These are phyloP conservation scores for Thielaviopsis euricoi DNA, from an alignment of 2,329 filamentous ascomycete species.

Conservation along the genomic window DNA sequence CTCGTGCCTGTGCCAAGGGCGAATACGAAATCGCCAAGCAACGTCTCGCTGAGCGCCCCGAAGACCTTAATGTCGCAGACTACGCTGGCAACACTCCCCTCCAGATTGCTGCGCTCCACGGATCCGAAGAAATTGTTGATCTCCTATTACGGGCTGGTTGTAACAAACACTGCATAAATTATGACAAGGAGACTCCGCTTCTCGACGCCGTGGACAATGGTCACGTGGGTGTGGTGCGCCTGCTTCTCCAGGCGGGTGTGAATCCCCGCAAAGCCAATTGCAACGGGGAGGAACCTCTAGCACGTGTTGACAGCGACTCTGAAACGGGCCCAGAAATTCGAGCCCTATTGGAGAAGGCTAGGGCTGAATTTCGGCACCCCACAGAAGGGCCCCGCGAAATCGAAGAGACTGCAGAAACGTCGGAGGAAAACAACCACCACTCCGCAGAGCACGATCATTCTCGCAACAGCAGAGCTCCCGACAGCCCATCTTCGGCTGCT, in stretches of 20 bases:
- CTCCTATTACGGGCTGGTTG: conserved; percentile 74
- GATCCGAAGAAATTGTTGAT: conserved; percentile 71
- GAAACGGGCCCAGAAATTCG: conserved; percentile 73
- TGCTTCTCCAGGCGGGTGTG: conserved; percentile 71
- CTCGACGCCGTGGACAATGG: conserved; percentile 95
- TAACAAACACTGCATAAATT: conserved; percentile 61
- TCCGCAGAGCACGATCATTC: conserved; percentile 29
- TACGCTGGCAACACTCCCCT: conserved; percentile 94
- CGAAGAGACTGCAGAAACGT: conserved; percentile 21
- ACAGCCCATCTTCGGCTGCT: conserved; percentile 22
- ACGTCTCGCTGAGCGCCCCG: conserved; percentile 60
- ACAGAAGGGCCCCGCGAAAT: conserved; percentile 12
- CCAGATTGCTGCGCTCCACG: conserved; percentile 81
- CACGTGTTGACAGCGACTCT: conserved; percentile 57
- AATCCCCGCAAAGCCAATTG: conserved; percentile 84
- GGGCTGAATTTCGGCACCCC: conserved; percentile 7
- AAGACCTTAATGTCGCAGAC: conserved; percentile 77
- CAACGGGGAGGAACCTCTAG: conserved; percentile 82
- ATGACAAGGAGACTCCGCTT: conserved; percentile 80
- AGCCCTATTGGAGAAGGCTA: conserved; percentile 23
- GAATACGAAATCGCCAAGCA: conserved; percentile 65
- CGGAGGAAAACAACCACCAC: conserved; percentile 34
- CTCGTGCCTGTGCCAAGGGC: conserved; percentile 76
- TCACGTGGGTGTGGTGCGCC: conserved; percentile 71
- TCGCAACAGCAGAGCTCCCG: conserved; percentile 36